Conservation (phyloP, 371 early-diverging fungal species). For the Rhizopus microsporus region DNA sequence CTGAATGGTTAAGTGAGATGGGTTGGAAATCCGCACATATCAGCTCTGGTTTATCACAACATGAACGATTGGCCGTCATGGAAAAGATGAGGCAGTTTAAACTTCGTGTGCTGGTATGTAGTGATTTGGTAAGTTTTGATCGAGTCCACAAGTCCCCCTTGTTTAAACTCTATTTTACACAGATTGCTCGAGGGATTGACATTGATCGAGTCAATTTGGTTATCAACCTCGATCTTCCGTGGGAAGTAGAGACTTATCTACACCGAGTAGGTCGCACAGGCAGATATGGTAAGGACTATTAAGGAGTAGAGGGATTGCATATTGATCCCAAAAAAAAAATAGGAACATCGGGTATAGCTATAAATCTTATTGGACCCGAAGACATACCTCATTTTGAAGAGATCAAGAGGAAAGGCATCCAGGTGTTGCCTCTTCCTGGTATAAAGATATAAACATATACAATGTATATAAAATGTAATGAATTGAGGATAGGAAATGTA, state of each 20-base stretch:
- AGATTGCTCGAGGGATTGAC: conserved; percentile 97
- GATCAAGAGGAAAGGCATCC: conserved; percentile 22
- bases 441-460: not conserved
- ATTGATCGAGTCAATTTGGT: conserved; percentile 97
- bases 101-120: conserved; percentile 74
- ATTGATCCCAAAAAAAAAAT: not conserved
- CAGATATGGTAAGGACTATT: conserved; percentile 79
- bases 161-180: not conserved
- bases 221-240: conserved; percentile 96
- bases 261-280: conserved; percentile 99
- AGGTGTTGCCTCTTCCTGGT: conserved; percentile 38
- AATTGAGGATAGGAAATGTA: conserved; percentile 29
- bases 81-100: conserved; percentile 65
- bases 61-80: conserved; percentile 66
- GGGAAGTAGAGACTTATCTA: conserved; percentile 91
- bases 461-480: not conserved
- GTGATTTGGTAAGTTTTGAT: conserved; percentile 61
- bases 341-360: conserved; percentile 54
- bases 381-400: conserved; percentile 30
- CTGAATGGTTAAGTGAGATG: conserved; percentile 54
- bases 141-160: not conserved
- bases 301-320: not conserved
- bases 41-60: conserved; percentile 52
- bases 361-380: conserved; percentile 38
- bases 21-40: conserved; percentile 65